phyloP scores from a whole-genome alignment of 768 basidiomycete genomes.

The Mycena kentingensis region DNA sequence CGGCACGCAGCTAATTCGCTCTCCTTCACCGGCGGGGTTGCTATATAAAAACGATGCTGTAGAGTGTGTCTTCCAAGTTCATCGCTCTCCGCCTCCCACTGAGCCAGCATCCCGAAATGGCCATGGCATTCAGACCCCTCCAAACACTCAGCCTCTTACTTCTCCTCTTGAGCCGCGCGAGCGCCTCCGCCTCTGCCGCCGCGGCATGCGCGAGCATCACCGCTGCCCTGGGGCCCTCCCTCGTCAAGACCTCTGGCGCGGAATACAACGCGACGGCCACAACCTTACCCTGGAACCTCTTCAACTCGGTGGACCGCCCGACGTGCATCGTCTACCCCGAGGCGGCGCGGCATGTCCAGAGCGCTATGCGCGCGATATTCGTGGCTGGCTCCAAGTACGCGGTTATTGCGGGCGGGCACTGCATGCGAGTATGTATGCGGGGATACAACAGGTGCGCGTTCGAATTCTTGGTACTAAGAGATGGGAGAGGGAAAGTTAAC shows the following conservation, averaged over 20 bases:
- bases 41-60: too few species aligned
- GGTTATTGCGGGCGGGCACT: conserved; percentile 45
- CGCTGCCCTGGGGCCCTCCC: not conserved
- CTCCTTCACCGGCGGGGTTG: too few species aligned
- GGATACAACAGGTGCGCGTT: conserved; percentile 44
- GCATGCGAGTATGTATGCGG: conserved; percentile 42
- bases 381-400: conserved; percentile 38
- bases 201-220: not conserved
- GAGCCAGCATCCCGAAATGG: too few species aligned
- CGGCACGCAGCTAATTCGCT: too few species aligned
- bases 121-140: too few species aligned
- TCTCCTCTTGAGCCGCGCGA: too few species aligned
- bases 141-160: too few species aligned
- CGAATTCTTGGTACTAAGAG: conserved; percentile 5
- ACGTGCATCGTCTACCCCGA: conserved; percentile 41
- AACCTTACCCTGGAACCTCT: conserved; percentile 37
- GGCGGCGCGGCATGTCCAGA: conserved; percentile 33
- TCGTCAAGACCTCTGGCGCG: conserved; percentile 9
- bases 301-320: conserved; percentile 35
- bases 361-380: conserved; percentile 41
- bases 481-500: not conserved
- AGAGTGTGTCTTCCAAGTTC: too few species aligned
- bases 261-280: conserved; percentile 16
- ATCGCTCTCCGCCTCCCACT: too few species aligned
- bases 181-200: not conserved